phyloP scores from a whole-genome alignment of 208 protist species.

The Acanthamoeba polyphaga region DNA sequence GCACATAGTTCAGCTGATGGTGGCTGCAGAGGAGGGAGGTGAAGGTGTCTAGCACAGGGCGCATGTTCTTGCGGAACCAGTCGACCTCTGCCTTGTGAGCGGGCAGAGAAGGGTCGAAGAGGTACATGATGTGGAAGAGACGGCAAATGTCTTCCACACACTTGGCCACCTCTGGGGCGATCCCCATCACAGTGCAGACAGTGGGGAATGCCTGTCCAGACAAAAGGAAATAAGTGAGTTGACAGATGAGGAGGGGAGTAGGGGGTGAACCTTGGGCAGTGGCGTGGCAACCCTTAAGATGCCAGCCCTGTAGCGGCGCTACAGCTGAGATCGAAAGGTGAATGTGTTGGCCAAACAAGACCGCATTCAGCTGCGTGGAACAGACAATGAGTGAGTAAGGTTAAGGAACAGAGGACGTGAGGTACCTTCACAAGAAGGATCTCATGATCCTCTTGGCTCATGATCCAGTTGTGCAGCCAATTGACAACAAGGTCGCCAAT shows the following conservation, averaged over 20 bases:
- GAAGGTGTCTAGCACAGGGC: background rate
- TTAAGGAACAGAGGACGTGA: too few relatives aligned
- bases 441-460: too few relatives aligned
- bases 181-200: background rate
- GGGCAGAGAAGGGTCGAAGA: background rate
- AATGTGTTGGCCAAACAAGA: background rate
- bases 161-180: background rate
- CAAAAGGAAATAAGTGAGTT: background rate
- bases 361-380: background rate
- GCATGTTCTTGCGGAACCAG: background rate
- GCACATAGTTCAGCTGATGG: background rate
- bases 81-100: background rate
- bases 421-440: too few relatives aligned
- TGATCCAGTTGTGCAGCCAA: too few relatives aligned
- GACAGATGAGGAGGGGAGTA: background rate
- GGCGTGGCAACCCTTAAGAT: background rate
- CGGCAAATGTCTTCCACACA: background rate
- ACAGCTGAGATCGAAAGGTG: background rate
- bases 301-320: background rate
- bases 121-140: slow-evolving; percentile 15
- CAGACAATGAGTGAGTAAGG: too few relatives aligned
- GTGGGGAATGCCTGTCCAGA: background rate
- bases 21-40: background rate
- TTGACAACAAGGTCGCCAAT: too few relatives aligned
- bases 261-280: background rate